Evolutionary conservation across 1,284 basidiomycete species (phyloP), one percentile per base, ranked within the genome.

Genomic region (Gomphus sp.): DNA sequence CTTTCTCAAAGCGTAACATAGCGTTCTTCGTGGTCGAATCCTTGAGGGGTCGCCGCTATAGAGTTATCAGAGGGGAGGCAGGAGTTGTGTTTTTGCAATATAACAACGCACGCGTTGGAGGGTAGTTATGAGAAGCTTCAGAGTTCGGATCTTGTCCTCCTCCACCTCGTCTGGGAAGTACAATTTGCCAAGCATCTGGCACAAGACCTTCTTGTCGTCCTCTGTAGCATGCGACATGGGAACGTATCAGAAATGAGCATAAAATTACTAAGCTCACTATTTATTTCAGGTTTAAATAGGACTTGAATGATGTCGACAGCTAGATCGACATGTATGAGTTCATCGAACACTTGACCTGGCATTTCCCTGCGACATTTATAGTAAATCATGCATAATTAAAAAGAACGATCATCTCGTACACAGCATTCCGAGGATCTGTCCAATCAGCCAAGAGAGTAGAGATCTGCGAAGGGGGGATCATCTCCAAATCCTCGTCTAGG

Each of bases 401-500:
- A 59, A 9, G 6, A 16, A 49, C 75, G 73, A 68, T 62, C 52
- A 33, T 59, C 79, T n/a, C 84, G 68, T 67, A 91, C 77, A 87
- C 79, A 34, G 82, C 81, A 68, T 93, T 95, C 65, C 82, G 78
- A 0, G 95, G 91, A 70, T 98, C 90, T 1, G 89, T 92, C 96
- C 96, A 99, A 67, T 98, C 94, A 3, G 91, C 76, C 64, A 99
- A 81, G 73, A 98, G 84, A 28, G 87, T 72, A 0, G 87, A 90
- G 60, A 96, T 87, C 68, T 95, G 92, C 12, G 82, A 71, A 0
- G 92, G 85, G 0, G 85, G 77, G 16, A 95, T 82, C 84, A 95
- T 91, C 28, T 85, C 82, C 63, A 91, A 82, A 48, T 85, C 85
- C 1, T 85, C 85, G 2, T 89, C 89, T 48, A 88, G 75, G 18